These are phyloP conservation scores for Mortierella hygrophila DNA, from an alignment of 192 early-diverging fungal species.

Conservation along the genomic window DNA sequence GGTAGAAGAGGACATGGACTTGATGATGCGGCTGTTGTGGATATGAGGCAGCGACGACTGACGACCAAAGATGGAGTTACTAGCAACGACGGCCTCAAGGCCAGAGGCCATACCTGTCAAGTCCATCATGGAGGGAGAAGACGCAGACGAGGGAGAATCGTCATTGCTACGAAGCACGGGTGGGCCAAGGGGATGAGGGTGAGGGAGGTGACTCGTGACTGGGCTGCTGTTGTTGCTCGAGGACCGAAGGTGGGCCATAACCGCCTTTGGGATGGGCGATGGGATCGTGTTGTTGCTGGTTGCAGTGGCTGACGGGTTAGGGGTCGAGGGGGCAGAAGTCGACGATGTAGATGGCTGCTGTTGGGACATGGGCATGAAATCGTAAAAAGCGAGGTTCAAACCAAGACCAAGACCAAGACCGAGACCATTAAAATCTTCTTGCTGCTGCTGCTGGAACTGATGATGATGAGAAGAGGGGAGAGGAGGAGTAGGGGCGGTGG, in stretches of 20 bases:
- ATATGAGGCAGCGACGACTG: not conserved
- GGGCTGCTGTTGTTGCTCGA: constrained; percentile 20
- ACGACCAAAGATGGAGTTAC: not conserved
- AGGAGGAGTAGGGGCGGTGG: not conserved
- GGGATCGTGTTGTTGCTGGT: not conserved
- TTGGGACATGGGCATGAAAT: not conserved
- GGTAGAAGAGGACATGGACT: too few relatives aligned
- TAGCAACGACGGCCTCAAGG: not conserved
- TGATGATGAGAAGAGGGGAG: constrained; percentile 8
- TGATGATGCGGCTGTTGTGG: not conserved
- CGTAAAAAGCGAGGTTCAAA: not conserved
- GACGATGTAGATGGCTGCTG: not conserved
- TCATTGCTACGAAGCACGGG: not conserved
- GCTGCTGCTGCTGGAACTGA: constrained; percentile 4
- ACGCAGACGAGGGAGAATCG: not conserved
- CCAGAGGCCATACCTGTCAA: not conserved
- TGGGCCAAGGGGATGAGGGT: too few relatives aligned
- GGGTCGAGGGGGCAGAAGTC: not conserved
- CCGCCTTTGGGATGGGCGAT: constrained; percentile 12
- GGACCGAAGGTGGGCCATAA: not conserved
- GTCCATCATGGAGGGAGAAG: not conserved
- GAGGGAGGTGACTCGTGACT: too few relatives aligned
- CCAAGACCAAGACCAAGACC: not conserved
- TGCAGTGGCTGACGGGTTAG: not conserved
- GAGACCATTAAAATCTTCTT: not conserved